Evolutionary conservation across 2,329 filamentous ascomycete genomes (phyloP), one percentile per base, ranked within the genome.

Genomic region (Aspergillus ochraceoroseus): DNA sequence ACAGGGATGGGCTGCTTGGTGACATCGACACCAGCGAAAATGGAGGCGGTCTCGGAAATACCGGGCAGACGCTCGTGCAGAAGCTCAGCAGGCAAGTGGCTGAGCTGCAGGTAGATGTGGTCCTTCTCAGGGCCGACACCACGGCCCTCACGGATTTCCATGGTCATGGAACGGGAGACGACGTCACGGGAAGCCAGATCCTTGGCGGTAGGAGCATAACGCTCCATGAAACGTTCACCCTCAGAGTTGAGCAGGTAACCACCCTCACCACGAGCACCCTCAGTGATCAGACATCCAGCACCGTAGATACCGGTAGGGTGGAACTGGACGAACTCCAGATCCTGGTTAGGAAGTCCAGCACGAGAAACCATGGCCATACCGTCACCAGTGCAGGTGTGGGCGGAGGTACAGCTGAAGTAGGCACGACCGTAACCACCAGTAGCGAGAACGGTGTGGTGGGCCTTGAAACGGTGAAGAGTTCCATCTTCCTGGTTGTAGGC

Each of bases 251-350:
- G 79, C 36, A 98, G 80, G 68, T 95, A 96, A 62, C 90, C 90
- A 77, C 90, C 90, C 77, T 96, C 92, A 74, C 92, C 92, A 77
- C 92, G 87, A 56, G 90, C 87, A 58, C 90, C 90, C 73, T 98
- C 90, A 8, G 92, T 96, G 64, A 98, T 98, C 77, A 98, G 74
- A 71, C 90, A 94, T 54, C 90, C 90, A 60, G 90, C 92, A 61
- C 92, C 92, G 69, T 98, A 98, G 72, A 98, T 96, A 80, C 90
- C 90, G 54, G 90, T 95, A 41, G 90, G 90, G 70, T 98, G 90
- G 80, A 98, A 98, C 73, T 98, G 90, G 49, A 98, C 92, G 70
- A 98, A 98, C 69, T 98, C 92, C 51, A 96, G 79, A 83, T 98
- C 92, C 75, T 98, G 92, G 78, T 95, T 95, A 59, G 92, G 90